Evolutionary conservation across 768 basidiomycete genomes (phyloP).

Genomic region (Boletus huronensis): DNA sequence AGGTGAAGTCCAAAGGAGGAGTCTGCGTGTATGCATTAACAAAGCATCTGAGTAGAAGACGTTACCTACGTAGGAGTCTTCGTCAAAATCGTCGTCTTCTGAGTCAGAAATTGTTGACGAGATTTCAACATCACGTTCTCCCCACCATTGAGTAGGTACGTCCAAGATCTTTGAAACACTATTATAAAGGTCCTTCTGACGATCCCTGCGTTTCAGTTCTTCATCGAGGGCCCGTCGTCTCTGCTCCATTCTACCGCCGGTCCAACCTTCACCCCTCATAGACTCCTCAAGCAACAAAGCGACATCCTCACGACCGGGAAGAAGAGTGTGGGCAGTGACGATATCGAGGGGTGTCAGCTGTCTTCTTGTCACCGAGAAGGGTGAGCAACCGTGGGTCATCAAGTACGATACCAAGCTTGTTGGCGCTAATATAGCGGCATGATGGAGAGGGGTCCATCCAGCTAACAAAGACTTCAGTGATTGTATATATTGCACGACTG

Average conservation of each 20-base stretch:
- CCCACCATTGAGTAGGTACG: slow-evolving; percentile 66
- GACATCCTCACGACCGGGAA: slow-evolving; percentile 82
- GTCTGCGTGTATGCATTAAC: slow-evolving; percentile 44
- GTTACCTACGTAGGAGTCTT: slow-evolving; percentile 45
- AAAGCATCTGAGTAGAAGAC: neutral
- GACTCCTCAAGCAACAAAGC: slow-evolving; percentile 85
- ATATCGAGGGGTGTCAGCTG: slow-evolving; percentile 88
- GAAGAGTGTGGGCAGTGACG: slow-evolving; percentile 74
- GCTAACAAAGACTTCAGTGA: slow-evolving; percentile 41
- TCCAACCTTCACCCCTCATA: slow-evolving; percentile 84
- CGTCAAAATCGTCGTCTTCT: slow-evolving; percentile 49
- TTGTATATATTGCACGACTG: neutral
- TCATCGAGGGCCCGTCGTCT: slow-evolving; percentile 59
- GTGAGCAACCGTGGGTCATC: slow-evolving; percentile 88
- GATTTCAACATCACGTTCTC: slow-evolving; percentile 41
- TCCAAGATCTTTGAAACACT: slow-evolving; percentile 55
- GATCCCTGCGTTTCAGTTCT: slow-evolving; percentile 49
- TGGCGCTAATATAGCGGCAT: slow-evolving; percentile 84
- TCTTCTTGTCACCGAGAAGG: slow-evolving; percentile 69
- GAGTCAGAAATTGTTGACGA: slow-evolving; percentile 45
- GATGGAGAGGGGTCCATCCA: slow-evolving; percentile 94
- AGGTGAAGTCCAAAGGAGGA: slow-evolving; percentile 68
- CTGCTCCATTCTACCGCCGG: slow-evolving; percentile 71
- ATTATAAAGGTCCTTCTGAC: slow-evolving; percentile 54
- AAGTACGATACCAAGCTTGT: slow-evolving; percentile 90